phyloP scores from a whole-genome alignment of 139 green algal genomes.

The Zygnema circumcarinatum region DNA sequence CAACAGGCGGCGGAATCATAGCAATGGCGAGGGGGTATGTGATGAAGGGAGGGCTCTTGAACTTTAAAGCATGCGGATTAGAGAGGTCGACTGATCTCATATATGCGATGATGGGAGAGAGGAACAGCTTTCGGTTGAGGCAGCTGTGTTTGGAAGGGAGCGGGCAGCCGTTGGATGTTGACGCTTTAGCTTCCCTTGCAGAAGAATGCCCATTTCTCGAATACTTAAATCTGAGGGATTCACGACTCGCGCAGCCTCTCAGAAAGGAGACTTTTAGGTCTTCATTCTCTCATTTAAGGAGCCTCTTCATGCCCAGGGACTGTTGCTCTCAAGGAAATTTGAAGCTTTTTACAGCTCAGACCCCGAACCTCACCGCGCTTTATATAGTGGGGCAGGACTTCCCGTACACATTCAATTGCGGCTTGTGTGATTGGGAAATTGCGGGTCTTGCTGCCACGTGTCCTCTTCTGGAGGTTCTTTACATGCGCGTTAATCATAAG shows the following conservation, averaged over 20 bases:
- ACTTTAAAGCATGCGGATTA: background rate
- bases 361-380: background rate
- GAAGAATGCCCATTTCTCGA: background rate
- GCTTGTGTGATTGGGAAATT: background rate
- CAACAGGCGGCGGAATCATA: background rate
- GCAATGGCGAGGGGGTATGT: background rate
- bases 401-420: background rate
- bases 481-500: background rate
- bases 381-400: background rate
- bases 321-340: background rate
- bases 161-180: background rate
- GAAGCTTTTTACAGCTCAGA: background rate
- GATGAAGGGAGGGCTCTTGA: background rate
- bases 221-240: background rate
- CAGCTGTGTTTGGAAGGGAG: background rate
- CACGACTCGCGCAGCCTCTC: background rate
- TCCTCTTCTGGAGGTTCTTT: background rate
- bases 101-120: background rate
- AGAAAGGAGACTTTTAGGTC: background rate
- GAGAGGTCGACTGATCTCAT: background rate
- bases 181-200: background rate
- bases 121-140: background rate
- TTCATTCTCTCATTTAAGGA: background rate
- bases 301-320: background rate
- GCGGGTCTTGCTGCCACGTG: background rate